Evolutionary conservation across 164 flowering plant genomes (phyloP).

Genomic region (Brasenia schreberi): DNA sequence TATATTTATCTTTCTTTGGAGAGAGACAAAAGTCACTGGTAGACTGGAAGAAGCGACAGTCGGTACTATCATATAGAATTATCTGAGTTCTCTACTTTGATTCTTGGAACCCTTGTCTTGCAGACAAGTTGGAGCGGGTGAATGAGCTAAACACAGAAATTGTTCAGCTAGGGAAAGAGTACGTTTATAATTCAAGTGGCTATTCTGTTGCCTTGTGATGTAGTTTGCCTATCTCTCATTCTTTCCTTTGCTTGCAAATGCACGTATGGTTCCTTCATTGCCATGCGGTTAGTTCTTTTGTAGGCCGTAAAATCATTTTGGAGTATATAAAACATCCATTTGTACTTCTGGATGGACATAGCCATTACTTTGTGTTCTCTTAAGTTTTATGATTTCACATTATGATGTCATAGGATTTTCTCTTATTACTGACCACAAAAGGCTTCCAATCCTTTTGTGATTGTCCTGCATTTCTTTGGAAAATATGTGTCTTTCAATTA

Average conservation of each 20-base stretch:
- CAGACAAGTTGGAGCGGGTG: constrained; percentile 69
- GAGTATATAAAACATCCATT: background rate
- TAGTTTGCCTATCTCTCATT: background rate
- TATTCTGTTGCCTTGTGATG: background rate
- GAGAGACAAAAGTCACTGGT: too few species aligned
- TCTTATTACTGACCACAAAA: background rate
- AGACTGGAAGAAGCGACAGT: too few species aligned
- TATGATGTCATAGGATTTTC: background rate
- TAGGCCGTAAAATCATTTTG: background rate
- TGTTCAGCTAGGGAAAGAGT: constrained; percentile 65
- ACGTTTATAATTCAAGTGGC: constrained; percentile 16
- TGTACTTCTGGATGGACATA: background rate
- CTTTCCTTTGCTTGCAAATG: background rate
- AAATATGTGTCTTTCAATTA: background rate
- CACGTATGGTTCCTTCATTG: background rate
- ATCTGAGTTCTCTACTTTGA: background rate
- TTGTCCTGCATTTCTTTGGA: background rate
- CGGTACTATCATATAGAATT: background rate
- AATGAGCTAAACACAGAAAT: constrained; percentile 56
- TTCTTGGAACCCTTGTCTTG: constrained; percentile 8
- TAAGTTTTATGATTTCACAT: too few species aligned
- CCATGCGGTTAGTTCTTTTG: background rate
- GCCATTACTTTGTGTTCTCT: background rate
- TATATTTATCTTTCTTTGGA: constrained; percentile 1
- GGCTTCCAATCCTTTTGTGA: background rate